Evolutionary conservation across 1,284 basidiomycete species (phyloP).

Genomic region (Ustilago bromivora): DNA sequence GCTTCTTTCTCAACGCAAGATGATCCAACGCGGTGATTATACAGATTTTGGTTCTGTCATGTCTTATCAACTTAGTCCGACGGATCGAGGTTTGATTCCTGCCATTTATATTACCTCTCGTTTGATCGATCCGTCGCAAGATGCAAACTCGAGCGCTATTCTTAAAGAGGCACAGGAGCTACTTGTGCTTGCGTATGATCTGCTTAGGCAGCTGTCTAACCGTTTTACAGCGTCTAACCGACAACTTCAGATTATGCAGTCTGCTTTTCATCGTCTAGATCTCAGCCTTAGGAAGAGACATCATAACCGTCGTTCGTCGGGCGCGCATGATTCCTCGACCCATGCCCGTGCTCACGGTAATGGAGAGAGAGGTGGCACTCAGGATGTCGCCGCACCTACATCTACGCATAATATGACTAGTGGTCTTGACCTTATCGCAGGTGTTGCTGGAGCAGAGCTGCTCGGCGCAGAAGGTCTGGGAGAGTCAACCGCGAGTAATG

Average conservation of each 20-base stretch:
- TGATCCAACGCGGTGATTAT: slow-evolving; percentile 50
- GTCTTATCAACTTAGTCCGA: slow-evolving; percentile 53
- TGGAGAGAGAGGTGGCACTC: slow-evolving; percentile 6
- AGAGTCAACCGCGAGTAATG: slow-evolving; percentile 35
- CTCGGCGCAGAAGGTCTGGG: slow-evolving; percentile 34
- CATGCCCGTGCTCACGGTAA: slow-evolving; percentile 5
- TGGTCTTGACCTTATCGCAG: slow-evolving; percentile 48
- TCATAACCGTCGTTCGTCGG: slow-evolving; percentile 16
- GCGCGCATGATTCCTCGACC: slow-evolving; percentile 15
- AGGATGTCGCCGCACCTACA: slow-evolving; percentile 6
- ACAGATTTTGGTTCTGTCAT: slow-evolving; percentile 54
- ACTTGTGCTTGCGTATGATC: slow-evolving; percentile 46
- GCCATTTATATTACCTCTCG: slow-evolving; percentile 50
- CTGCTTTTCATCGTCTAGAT: slow-evolving; percentile 43
- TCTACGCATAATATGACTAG: slow-evolving; percentile 36
- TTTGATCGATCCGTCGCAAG: slow-evolving; percentile 46
- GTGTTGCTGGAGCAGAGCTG: slow-evolving; percentile 45
- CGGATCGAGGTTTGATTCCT: slow-evolving; percentile 47
- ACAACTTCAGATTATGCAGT: slow-evolving; percentile 55
- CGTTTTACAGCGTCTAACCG: slow-evolving; percentile 47
- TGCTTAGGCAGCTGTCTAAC: slow-evolving; percentile 36
- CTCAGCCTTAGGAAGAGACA: slow-evolving; percentile 44
- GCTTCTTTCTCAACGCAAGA: slow-evolving; percentile 51
- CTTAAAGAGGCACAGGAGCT: slow-evolving; percentile 52
- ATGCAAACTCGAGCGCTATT: slow-evolving; percentile 32